Conservation (phyloP, 2,329 filamentous ascomycete genomes). For the Myriosclerotinia scirpicola region DNA sequence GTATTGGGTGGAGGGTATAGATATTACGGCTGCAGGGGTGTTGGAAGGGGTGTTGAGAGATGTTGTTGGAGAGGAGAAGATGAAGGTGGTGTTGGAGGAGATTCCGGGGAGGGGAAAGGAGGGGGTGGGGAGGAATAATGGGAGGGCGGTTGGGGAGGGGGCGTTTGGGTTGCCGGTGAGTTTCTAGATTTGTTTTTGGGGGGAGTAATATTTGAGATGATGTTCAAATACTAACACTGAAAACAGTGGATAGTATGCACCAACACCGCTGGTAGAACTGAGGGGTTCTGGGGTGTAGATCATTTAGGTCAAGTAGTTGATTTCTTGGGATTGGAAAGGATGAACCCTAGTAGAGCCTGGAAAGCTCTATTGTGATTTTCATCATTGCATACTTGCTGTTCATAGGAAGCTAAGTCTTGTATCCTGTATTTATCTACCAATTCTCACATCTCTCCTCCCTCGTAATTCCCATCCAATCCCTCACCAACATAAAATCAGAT, state of each 20-base stretch:
- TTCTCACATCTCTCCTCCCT: not conserved
- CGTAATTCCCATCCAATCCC: not conserved
- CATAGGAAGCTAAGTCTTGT: not conserved
- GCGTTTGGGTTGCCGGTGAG: slow-evolving; percentile 8
- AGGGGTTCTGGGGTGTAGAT: slow-evolving; percentile 10
- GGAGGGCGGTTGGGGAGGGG: not conserved
- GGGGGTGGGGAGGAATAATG: not conserved
- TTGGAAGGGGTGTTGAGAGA: not conserved
- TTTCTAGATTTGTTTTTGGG: no score
- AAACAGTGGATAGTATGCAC: slow-evolving; percentile 10
- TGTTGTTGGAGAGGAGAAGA: not conserved
- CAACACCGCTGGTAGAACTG: not conserved
- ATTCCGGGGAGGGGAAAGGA: not conserved
- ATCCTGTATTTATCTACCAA: not conserved
- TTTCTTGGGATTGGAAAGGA: not conserved
- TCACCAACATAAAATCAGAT: not conserved
- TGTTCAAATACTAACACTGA: not conserved
- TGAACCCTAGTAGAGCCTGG: not conserved
- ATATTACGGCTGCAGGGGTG: not conserved
- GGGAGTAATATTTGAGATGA: no score
- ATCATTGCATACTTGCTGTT: not conserved
- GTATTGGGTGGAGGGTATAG: not conserved
- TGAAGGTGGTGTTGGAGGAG: not conserved
- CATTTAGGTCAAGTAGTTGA: not conserved
- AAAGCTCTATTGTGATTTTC: not conserved